phyloP scores from a whole-genome alignment of 176 grass and related monocot genomes.

The Aegilops umbellulata region DNA sequence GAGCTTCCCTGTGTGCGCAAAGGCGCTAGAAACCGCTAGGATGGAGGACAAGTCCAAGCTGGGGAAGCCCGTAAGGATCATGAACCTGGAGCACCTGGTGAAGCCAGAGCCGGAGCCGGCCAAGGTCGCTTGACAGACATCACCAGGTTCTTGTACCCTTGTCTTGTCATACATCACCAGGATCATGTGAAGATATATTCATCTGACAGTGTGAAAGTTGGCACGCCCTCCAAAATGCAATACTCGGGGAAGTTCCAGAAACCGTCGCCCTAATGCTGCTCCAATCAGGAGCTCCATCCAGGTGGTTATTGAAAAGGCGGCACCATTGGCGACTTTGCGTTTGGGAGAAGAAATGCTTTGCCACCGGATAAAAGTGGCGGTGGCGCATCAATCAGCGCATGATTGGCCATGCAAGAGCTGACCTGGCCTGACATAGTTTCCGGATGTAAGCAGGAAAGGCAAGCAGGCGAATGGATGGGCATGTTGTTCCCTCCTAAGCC shows the following conservation, averaged over 20 bases:
- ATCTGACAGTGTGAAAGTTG: background rate
- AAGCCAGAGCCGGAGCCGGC: conserved; percentile 15
- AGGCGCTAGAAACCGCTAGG: conserved; percentile 64
- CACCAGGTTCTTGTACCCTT: background rate
- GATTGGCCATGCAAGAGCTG: background rate
- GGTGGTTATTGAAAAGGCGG: background rate
- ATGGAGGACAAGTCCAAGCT: conserved; percentile 79
- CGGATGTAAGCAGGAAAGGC: background rate
- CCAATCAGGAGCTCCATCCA: background rate
- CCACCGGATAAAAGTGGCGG: background rate
- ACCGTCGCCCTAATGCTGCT: no score
- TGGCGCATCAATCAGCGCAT: background rate
- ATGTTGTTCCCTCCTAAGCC: background rate
- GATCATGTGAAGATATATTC: background rate
- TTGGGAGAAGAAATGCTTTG: background rate
- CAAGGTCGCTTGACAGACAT: conserved; percentile 28
- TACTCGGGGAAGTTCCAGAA: conserved; percentile 1
- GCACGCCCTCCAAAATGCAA: background rate
- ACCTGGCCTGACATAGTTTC: background rate
- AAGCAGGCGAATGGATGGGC: background rate
- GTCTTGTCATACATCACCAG: no score
- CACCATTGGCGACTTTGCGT: conserved; percentile 4
- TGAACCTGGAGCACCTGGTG: conserved; percentile 56
- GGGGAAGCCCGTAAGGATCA: conserved; percentile 84
- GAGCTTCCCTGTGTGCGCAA: conserved; percentile 72